phyloP scores from a whole-genome alignment of 2,329 filamentous ascomycete species.

The Hypomyces perniciosus region DNA sequence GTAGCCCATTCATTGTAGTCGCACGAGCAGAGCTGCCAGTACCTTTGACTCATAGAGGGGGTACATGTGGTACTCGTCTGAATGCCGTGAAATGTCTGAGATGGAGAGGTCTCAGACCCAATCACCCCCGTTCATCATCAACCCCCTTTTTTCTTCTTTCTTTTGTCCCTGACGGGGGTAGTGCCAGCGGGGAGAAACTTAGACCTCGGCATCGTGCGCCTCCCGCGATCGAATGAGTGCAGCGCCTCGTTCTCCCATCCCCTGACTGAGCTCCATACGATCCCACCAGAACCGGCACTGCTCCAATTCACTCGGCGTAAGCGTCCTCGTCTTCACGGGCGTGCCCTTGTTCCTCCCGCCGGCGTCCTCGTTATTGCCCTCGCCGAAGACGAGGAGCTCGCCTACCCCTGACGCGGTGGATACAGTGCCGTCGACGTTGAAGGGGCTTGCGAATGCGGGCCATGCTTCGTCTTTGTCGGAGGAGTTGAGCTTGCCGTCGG shows the following conservation, averaged over 20 bases:
- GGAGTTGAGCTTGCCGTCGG: constrained; percentile 16
- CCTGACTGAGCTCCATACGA: constrained; percentile 33
- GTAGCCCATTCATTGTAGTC: too few relatives aligned
- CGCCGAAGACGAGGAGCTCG: constrained; percentile 49
- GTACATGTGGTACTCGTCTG: too few relatives aligned
- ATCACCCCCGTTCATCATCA: too few relatives aligned
- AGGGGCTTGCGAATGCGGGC: constrained; percentile 39
- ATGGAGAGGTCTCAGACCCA: too few relatives aligned
- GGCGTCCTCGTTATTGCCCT: constrained; percentile 51
- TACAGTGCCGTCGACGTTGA: constrained; percentile 17
- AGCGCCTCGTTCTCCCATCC: constrained; percentile 15
- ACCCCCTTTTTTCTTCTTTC: too few relatives aligned
- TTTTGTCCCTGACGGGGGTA: too few relatives aligned
- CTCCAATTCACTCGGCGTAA: constrained; percentile 39
- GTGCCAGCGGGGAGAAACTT: too few relatives aligned
- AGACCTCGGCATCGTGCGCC: neutral
- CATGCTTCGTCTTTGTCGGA: constrained; percentile 24
- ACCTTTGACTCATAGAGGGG: too few relatives aligned
- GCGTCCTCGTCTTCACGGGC: constrained; percentile 35
- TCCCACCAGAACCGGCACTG: constrained; percentile 59
- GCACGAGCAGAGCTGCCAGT: too few relatives aligned
- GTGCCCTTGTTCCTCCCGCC: constrained; percentile 33
- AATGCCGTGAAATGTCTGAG: too few relatives aligned
- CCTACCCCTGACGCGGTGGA: constrained; percentile 27
- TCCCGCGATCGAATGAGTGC: constrained; percentile 4